Evolutionary conservation across 164 flowering plant species (phyloP).

Genomic region (Vitis vinifera): DNA sequence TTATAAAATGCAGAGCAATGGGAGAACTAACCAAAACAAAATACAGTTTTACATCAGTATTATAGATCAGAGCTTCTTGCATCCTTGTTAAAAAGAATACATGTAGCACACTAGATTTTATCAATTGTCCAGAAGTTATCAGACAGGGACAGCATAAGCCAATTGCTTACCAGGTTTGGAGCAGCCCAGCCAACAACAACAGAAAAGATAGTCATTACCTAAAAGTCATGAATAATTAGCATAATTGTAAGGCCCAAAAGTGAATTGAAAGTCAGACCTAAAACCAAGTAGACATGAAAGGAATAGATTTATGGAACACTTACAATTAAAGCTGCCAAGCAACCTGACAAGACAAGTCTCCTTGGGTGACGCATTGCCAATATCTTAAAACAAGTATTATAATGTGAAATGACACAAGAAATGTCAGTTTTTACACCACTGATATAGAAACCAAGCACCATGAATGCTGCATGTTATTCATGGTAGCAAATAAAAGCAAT

Average conservation of each 20-base stretch:
- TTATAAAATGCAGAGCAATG: too few species aligned
- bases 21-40: too few species aligned
- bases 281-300: conserved; percentile 2
- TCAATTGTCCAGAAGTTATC: background rate
- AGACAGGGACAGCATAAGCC: too few species aligned
- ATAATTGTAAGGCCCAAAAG: conserved; percentile 6
- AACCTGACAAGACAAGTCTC: conserved; percentile 85
- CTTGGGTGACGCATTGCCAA: conserved; percentile 99
- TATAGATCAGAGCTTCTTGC: too few species aligned
- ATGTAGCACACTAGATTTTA: background rate
- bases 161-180: conserved; percentile 75
- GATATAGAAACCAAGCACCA: background rate
- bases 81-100: background rate
- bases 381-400: conserved; percentile 53
- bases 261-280: background rate
- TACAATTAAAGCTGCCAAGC: conserved; percentile 81
- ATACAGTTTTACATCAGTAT: too few species aligned
- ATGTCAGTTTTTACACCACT: background rate
- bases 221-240: conserved; percentile 15
- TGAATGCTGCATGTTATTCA: background rate
- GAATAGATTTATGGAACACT: conserved; percentile 27
- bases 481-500: background rate
- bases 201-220: conserved; percentile 96
- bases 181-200: conserved; percentile 95
- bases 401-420: conserved; percentile 13